Evolutionary conservation across 179 eudicot genomes (phyloP).

Genomic region (Actinidia arguta): DNA sequence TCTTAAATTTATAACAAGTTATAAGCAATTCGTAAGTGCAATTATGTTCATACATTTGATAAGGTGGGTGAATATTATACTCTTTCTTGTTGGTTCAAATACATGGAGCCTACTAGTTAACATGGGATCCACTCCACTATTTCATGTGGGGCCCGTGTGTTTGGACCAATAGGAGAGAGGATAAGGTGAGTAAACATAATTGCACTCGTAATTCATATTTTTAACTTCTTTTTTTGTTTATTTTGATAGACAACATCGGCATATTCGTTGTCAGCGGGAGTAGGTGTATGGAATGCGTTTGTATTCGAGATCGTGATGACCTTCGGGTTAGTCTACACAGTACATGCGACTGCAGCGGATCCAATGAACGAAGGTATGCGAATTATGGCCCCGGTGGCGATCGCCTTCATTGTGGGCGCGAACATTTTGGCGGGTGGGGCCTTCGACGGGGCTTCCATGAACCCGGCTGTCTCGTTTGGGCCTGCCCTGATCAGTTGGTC

Average conservation of each 20-base stretch:
- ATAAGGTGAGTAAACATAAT: no score
- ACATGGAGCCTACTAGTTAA: no score
- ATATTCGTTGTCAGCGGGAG: background rate
- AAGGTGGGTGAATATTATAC: no score
- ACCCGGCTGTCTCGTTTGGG: slow-evolving; percentile 30
- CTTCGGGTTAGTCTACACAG: slow-evolving; percentile 33
- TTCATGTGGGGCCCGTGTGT: no score
- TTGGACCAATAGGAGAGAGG: no score
- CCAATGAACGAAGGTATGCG: slow-evolving; percentile 23
- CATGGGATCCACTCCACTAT: no score
- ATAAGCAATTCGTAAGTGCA: no score
- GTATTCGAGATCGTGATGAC: slow-evolving; percentile 28
- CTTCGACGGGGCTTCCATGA: slow-evolving; percentile 32
- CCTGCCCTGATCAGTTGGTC: slow-evolving; percentile 29
- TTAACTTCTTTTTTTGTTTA: background rate
- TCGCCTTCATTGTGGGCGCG: slow-evolving; percentile 32
- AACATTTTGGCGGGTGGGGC: slow-evolving; percentile 33
- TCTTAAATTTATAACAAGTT: no score
- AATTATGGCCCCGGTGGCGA: slow-evolving; percentile 29
- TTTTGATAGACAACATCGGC: background rate
- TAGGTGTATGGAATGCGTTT: background rate
- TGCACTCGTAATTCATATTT: no score
- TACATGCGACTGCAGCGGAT: slow-evolving; percentile 31
- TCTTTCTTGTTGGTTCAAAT: no score
- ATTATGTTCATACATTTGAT: no score